A percentile compares a stretch with the other conserved stretches of the same genome.
Evolutionary conservation across 352 stramenopile genomes (phyloP).

Genomic region (Pythium inflatum): DNA sequence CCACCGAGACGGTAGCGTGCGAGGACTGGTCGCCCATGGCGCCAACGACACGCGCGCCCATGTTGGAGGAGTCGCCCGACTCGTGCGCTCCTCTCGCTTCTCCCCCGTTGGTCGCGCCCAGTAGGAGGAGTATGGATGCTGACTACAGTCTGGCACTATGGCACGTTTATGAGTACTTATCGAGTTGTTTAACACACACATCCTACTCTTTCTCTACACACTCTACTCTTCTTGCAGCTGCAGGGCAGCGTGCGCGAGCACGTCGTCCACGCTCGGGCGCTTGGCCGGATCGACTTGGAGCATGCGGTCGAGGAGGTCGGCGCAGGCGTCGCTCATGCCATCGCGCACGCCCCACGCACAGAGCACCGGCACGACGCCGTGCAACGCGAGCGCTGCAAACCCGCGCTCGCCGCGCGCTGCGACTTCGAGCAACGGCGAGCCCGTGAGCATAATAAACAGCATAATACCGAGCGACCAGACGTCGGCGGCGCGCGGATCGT

Average conservation of each 20-base stretch:
- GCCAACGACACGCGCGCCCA: too few species aligned
- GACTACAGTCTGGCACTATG: too few species aligned
- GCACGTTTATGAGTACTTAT: too few species aligned
- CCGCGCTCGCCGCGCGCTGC: slow-evolving; percentile 82
- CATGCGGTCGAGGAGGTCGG: slow-evolving; percentile 81
- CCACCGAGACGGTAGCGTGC: too few species aligned
- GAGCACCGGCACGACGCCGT: slow-evolving; percentile 77
- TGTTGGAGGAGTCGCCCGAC: too few species aligned
- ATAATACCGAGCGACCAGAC: slow-evolving; percentile 93
- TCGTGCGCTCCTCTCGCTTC: too few species aligned
- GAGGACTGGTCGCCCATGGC: too few species aligned
- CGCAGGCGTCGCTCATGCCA: slow-evolving; percentile 49
- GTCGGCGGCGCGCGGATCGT: slow-evolving; percentile 94
- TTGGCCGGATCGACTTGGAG: slow-evolving; percentile 58
- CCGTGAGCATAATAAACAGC: slow-evolving; percentile 95
- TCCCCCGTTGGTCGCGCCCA: too few species aligned
- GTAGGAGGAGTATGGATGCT: too few species aligned
- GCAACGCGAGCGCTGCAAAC: slow-evolving; percentile 85
- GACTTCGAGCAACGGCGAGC: slow-evolving; percentile 91
- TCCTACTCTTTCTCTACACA: too few species aligned
- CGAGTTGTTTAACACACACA: too few species aligned
- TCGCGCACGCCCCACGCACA: slow-evolving; percentile 55
- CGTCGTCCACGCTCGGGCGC: slow-evolving; percentile 65
- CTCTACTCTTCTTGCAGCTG: too few species aligned
- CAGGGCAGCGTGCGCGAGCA: slow-evolving; percentile 71